These are phyloP conservation scores for Solanum appendiculatum DNA, from an alignment of 257 asterid genomes.

Conservation along the genomic window DNA sequence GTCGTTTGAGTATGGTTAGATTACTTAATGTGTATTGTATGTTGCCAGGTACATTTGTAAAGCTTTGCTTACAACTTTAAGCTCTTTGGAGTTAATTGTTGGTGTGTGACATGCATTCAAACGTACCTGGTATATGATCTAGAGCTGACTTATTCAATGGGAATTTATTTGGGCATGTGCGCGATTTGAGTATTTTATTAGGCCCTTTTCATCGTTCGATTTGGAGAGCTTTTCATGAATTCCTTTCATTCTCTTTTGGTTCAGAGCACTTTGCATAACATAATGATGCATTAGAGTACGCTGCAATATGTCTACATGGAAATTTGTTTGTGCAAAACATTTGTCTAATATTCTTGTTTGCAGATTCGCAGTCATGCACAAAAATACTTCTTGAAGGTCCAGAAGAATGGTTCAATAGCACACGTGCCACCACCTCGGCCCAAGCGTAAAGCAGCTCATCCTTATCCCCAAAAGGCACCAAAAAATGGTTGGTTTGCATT, in stretches of 20 bases:
- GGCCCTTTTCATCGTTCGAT: not conserved
- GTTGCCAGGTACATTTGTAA: not conserved
- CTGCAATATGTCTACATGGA: not conserved
- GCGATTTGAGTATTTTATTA: not conserved
- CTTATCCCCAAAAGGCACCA: constrained; percentile 93
- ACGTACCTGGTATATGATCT: not conserved
- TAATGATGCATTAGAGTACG: not conserved
- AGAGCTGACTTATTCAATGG: not conserved
- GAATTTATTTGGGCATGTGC: not conserved
- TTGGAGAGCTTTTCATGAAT: not conserved
- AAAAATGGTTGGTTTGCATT: constrained; percentile 53
- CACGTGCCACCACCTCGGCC: constrained; percentile 99
- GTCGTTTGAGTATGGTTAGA: not conserved
- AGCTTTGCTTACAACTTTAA: not conserved
- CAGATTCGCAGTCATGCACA: constrained; percentile 99
- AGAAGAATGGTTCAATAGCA: constrained; percentile 84
- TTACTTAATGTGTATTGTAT: not conserved
- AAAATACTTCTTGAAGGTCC: constrained; percentile 89
- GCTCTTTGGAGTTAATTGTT: not conserved
- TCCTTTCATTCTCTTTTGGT: not conserved
- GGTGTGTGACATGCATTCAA: not conserved
- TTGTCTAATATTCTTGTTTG: not conserved
- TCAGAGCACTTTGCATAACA: not conserved
- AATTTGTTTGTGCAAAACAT: not conserved
- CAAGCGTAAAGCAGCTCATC: constrained; percentile 95